Evolutionary conservation across 345 rosid genomes (phyloP).

Genomic region (Psidium guajava): DNA sequence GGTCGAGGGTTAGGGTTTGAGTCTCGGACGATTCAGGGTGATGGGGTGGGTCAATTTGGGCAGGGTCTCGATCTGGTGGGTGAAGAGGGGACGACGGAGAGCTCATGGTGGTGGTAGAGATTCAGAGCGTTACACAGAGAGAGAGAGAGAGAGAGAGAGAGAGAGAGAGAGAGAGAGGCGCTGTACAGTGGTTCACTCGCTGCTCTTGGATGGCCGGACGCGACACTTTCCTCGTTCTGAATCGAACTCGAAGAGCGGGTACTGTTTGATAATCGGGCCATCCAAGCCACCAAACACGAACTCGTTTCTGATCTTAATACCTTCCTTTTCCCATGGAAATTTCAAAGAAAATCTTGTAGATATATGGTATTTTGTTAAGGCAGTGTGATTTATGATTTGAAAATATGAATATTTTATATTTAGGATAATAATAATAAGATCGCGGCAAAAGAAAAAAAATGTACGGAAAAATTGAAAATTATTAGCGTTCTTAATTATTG

Average conservation of each 20-base stretch:
- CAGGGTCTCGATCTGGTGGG: not conserved
- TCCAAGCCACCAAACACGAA: not conserved
- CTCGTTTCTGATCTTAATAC: not conserved
- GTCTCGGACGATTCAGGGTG: not conserved
- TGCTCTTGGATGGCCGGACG: not conserved
- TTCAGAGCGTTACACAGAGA: not conserved
- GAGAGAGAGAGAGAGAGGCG: not conserved
- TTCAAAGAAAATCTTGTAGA: no score
- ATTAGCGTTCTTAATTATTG: no score
- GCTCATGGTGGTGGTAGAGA: not conserved
- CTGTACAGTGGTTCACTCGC: not conserved
- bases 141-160: not conserved
- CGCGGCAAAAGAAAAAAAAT: no score
- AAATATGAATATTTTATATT: no score
- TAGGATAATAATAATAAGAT: no score
- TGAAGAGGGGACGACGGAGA: not conserved
- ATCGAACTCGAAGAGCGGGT: not conserved
- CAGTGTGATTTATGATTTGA: no score
- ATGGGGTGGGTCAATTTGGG: not conserved
- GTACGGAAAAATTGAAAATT: no score
- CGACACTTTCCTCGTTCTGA: not conserved
- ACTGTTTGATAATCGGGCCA: not conserved
- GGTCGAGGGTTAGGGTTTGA: slow-evolving; percentile 6
- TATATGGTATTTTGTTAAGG: not conserved
- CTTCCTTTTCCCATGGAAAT: no score